A percentile compares a stretch with the other conserved stretches of the same genome.
Evolutionary conservation across 805 yeast species (phyloP).

Genomic region (Schwanniomyces sp.): DNA sequence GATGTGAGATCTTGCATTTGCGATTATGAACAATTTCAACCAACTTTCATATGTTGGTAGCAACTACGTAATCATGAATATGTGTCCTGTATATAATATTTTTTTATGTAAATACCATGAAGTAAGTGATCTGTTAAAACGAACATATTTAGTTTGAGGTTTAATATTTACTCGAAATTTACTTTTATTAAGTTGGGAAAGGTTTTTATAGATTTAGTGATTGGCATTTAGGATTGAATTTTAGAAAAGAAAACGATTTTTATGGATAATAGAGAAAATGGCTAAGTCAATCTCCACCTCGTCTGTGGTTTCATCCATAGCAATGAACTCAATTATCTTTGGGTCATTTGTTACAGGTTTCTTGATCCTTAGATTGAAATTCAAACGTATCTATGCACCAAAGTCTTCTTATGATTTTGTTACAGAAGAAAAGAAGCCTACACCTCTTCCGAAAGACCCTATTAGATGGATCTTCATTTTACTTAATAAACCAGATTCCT

Average conservation of each 20-base stretch:
- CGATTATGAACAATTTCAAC: no score
- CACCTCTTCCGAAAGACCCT: slow-evolving; percentile 68
- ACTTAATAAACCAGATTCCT: slow-evolving; percentile 65
- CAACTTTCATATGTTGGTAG: no score
- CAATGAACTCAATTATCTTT: slow-evolving; percentile 66
- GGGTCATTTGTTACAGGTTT: slow-evolving; percentile 62
- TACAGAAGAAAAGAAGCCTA: slow-evolving; percentile 63
- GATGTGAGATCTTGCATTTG: no score
- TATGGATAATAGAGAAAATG: neutral
- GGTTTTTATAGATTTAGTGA: no score
- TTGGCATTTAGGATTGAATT: neutral
- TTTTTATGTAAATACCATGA: no score
- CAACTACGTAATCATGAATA: no score
- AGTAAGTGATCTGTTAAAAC: no score
- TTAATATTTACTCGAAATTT: no score
- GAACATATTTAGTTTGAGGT: no score
- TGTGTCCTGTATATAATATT: no score
- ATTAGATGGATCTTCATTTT: slow-evolving; percentile 69
- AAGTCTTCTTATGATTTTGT: slow-evolving; percentile 65
- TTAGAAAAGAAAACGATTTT: neutral
- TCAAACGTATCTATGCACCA: slow-evolving; percentile 80
- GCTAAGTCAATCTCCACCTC: slow-evolving; percentile 53
- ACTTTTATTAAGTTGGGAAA: no score
- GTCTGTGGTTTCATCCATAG: slow-evolving; percentile 70
- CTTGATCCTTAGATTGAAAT: slow-evolving; percentile 61